These are phyloP conservation scores for Phialocephala sp. DNA, from an alignment of 2,329 filamentous ascomycete genomes.

Conservation along the genomic window DNA sequence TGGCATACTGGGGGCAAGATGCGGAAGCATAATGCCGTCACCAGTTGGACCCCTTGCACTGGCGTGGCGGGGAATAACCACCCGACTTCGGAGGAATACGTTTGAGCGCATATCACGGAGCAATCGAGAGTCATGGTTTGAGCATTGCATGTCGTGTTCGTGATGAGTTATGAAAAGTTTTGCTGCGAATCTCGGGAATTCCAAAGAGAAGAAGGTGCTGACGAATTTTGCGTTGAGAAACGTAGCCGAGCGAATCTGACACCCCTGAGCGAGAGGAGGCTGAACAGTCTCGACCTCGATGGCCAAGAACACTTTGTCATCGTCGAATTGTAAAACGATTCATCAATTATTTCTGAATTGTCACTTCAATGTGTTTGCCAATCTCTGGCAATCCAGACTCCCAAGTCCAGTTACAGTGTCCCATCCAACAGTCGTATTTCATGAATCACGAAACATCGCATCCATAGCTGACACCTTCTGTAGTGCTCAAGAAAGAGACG, in stretches of 20 bases:
- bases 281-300: neutral
- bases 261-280: neutral
- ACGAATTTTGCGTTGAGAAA: neutral
- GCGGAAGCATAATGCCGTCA: conserved; percentile 3
- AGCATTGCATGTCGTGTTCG: neutral
- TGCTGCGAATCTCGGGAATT: neutral
- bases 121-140: neutral
- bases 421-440: conserved; percentile 49
- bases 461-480: conserved; percentile 34
- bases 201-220: conserved; percentile 3
- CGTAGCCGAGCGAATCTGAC: neutral
- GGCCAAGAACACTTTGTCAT: too few relatives aligned
- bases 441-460: conserved; percentile 42
- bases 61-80: neutral
- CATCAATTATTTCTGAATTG: neutral
- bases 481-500: conserved; percentile 36
- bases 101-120: neutral
- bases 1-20: neutral
- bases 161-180: neutral
- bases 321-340: neutral
- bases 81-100: neutral
- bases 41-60: neutral
- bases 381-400: conserved; percentile 19
- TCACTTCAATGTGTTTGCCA: conserved; percentile 6
- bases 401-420: conserved; percentile 53